phyloP scores from a whole-genome alignment of 176 grass and related monocot genomes.

The Eragrostis nindensis region DNA sequence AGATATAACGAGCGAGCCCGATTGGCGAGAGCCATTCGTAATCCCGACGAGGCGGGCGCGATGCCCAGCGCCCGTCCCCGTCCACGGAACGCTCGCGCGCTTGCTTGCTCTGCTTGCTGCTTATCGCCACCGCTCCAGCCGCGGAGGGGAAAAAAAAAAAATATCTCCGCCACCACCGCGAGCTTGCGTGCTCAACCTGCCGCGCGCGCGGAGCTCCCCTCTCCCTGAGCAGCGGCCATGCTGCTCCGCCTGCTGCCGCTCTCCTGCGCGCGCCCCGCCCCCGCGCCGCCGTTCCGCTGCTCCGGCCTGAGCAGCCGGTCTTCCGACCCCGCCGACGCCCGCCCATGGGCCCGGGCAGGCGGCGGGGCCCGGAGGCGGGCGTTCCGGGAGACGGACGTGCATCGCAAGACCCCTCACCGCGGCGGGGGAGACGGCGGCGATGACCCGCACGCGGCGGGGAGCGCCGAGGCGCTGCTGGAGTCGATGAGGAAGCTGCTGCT shows the following conservation, averaged over 20 bases:
- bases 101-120: too few relatives aligned
- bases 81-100: background rate
- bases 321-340: background rate
- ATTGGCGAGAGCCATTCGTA: slow-evolving; percentile 26
- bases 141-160: background rate
- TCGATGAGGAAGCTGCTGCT: slow-evolving; percentile 48
- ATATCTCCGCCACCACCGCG: slow-evolving; percentile 8
- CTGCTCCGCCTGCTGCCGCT: slow-evolving; percentile 55
- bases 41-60: slow-evolving; percentile 24
- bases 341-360: background rate
- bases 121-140: slow-evolving; percentile 4
- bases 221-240: slow-evolving; percentile 32
- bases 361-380: slow-evolving; percentile 28
- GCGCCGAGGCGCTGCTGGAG: slow-evolving; percentile 28
- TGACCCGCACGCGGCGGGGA: background rate
- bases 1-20: background rate
- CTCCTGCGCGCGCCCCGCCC: slow-evolving; percentile 29
- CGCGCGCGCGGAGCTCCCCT: background rate
- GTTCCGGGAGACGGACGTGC: slow-evolving; percentile 39
- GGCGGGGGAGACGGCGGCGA: background rate
- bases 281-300: background rate
- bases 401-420: slow-evolving; percentile 22
- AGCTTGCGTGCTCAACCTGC: background rate
- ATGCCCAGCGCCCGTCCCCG: background rate
- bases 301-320: background rate